Base-by-base conservation (phyloP, 371 early-diverging fungal genomes). In the Lichtheimia ornata region DNA sequence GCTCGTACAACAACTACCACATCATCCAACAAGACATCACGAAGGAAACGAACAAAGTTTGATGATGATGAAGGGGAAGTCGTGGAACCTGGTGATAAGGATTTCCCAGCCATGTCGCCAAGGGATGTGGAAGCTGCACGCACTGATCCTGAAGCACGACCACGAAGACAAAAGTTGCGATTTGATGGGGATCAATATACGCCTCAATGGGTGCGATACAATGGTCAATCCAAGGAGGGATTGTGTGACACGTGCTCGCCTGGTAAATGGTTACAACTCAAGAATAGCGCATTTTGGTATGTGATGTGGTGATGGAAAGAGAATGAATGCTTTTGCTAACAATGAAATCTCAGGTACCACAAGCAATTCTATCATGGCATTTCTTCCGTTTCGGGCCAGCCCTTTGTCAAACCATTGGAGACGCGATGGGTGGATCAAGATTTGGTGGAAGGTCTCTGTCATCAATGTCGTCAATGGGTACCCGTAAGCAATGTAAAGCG, bases 281-380 rank as follows among this genome's bases (percentile, higher is more conserved):
- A 96, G 69, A 95, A 94, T 70, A 91, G 92, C 61, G 95, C 96
- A 4, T 96, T 81, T 62, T 96, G 96, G 96, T 91, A 82, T 65
- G 17, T 7, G n/a, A n/a, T 58, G 25, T 2, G 13, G 20, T n/a
- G n/a, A n/a, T n/a, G n/a, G n/a, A n/a, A n/a, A n/a, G 14, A 52
- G 30, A 27, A 52, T 24, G 7, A 12, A 25, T 42, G 1, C 27
- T 56, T 53, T 12, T 47, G 0, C 47, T 47, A 22, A 47, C 22
- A n/a, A 22, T 15, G 2, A 7, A 9, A 2, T 7, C n/a, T 22
- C n/a, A 88, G 88, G 89, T 95, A 96, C 66, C 96, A 96, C 77
- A 96, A 92, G 75, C 95, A 96, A 71, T 95, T 94, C 70, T 88
- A 80, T 57, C 85, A 96, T 63, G 96, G 96, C 41, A 93, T 96